Conservation (phyloP, 352 stramenopile species). For the Phytophthora uliginosa region DNA sequence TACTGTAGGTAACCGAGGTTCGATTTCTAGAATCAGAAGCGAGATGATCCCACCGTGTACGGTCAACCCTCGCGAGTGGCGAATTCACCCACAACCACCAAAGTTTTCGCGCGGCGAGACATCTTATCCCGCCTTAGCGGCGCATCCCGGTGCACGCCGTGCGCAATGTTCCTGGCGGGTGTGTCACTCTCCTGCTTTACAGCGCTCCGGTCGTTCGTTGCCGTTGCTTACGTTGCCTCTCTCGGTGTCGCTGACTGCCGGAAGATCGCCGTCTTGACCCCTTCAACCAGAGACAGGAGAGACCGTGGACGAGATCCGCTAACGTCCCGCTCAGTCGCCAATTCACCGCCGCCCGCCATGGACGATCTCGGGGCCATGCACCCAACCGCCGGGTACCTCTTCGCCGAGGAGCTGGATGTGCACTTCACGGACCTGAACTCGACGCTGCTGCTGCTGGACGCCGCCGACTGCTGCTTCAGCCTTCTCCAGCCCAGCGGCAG, state of each 20-base stretch:
- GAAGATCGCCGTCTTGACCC: slow-evolving; percentile 3
- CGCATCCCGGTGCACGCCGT: slow-evolving; percentile 7
- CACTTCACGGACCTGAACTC: slow-evolving; percentile 13
- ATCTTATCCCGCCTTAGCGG: neutral
- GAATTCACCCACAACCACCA: neutral
- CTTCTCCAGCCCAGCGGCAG: neutral
- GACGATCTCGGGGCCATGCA: slow-evolving; percentile 27
- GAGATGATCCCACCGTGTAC: neutral
- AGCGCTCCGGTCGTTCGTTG: neutral
- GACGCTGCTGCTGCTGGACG: slow-evolving; percentile 26
- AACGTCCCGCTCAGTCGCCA: slow-evolving; percentile 21
- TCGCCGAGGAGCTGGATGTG: slow-evolving; percentile 39
- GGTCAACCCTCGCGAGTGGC: neutral
- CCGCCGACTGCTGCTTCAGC: slow-evolving; percentile 8
- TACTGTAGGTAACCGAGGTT: neutral
- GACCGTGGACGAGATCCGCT: slow-evolving; percentile 6
- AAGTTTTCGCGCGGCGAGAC: neutral
- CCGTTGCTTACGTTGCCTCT: neutral
- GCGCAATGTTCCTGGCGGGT: slow-evolving; percentile 13
- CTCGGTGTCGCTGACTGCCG: neutral
- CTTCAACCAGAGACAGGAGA: neutral
- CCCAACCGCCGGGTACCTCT: slow-evolving; percentile 37
- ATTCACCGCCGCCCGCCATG: slow-evolving; percentile 27
- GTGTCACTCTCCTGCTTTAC: neutral
- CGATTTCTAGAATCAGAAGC: neutral